Evolutionary conservation across 768 basidiomycete genomes (phyloP).

Genomic region (Gloeopeniophorella convolvens): DNA sequence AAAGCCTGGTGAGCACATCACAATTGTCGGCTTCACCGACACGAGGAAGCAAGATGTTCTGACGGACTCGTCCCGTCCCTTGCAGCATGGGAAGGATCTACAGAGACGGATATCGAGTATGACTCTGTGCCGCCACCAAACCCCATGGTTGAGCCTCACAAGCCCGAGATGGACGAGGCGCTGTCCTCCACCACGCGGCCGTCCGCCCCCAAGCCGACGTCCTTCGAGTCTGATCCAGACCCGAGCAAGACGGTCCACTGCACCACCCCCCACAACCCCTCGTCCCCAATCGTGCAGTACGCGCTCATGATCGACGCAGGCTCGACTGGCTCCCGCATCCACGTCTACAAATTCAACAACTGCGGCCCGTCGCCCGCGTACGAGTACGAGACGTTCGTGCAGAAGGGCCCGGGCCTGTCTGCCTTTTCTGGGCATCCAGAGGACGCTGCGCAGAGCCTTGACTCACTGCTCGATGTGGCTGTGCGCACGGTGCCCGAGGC

Average conservation of each 20-base stretch:
- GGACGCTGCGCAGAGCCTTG: slow-evolving; percentile 73
- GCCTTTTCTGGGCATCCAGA: slow-evolving; percentile 48
- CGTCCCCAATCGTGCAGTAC: slow-evolving; percentile 70
- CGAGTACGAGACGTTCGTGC: slow-evolving; percentile 91
- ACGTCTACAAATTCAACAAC: slow-evolving; percentile 98
- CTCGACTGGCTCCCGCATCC: slow-evolving; percentile 94
- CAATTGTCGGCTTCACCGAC: background rate
- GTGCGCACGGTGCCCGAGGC: slow-evolving; percentile 63
- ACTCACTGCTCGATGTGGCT: slow-evolving; percentile 77
- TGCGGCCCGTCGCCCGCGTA: slow-evolving; percentile 68
- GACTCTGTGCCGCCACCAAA: background rate
- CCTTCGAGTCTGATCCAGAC: slow-evolving; percentile 71
- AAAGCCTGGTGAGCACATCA: slow-evolving; percentile 24
- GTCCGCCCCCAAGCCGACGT: slow-evolving; percentile 34
- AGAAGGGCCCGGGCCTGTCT: slow-evolving; percentile 76
- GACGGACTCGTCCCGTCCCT: background rate
- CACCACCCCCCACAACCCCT: slow-evolving; percentile 42
- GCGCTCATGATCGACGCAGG: slow-evolving; percentile 98
- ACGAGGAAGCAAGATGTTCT: background rate
- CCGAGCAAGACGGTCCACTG: slow-evolving; percentile 70
- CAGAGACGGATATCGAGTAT: background rate
- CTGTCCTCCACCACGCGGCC: background rate
- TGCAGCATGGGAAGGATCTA: slow-evolving; percentile 1
- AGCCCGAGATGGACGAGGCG: background rate
- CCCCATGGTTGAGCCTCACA: slow-evolving; percentile 1